Evolutionary conservation across 768 basidiomycete genomes (phyloP), one percentile per base, ranked within the genome.

Genomic region (Boletus tylopilopsis): DNA sequence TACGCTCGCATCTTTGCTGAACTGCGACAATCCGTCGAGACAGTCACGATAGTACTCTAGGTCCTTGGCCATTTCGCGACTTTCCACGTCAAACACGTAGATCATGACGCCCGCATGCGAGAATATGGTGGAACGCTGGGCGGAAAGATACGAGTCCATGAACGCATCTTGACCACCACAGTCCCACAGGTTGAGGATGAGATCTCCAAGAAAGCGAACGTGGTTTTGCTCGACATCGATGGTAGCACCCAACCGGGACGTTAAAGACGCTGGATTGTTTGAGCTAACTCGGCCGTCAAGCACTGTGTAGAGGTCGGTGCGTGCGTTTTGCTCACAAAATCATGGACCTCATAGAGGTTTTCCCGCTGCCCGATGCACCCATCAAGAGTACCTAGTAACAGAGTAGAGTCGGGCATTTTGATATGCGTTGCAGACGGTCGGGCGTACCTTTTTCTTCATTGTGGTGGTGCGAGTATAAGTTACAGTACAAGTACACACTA

Each of bases 201-300:
- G 84, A 64, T 95, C 92, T 13, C 94, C 94, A 13, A 99, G 82
- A 68, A 99, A 98, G 36, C 94, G 87, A 55, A 98, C 93, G 64
- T 96, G 92, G 59, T 94, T 95, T 67, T 94, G 91, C 67, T 97
- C 95, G 53, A 98, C 94, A 66, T 98, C 95, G 56, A 97, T 95
- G 9, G 96, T 99, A 16, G 95, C 94, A 23, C 94, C 94, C 25
- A 99, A 79, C 16, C 94, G 81, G 42, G 88, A 78, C 2, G 95
- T 97, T 51, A 94, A 77, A 32, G 90, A 88, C 2, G 96, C 94
- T 23, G 92, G 90, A 61, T 95, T 92, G 66, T 95, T 95, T 36
- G 93, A 92, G 67, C 93, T 95, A 61, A 21, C 38, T 43, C 42
- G 52, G 38, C 37, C 25, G 42, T 54, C 19, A 43, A 21, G 44